Percentiles rank a stretch among this genome's conserved stretches.
phyloP scores from a whole-genome alignment of 2,329 filamentous ascomycete genomes.

The Cercospora nicotianae region DNA sequence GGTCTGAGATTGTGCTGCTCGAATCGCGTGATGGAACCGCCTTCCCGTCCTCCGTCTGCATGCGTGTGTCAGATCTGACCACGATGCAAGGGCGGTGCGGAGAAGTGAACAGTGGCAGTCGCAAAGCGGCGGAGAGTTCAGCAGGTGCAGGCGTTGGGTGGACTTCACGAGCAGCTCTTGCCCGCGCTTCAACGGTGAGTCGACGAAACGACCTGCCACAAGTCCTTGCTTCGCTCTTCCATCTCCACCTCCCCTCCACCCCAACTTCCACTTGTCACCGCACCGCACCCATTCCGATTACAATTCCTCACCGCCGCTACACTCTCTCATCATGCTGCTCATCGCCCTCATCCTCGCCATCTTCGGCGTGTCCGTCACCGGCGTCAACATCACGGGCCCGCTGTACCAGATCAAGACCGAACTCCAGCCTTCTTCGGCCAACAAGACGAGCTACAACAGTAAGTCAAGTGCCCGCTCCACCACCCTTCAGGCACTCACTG shows the following conservation, averaged over 20 bases:
- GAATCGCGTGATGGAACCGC: background rate
- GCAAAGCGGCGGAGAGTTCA: background rate
- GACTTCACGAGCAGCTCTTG: slow-evolving; percentile 3
- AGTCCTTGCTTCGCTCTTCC: background rate
- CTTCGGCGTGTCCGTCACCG: slow-evolving; percentile 23
- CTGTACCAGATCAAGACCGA: slow-evolving; percentile 35
- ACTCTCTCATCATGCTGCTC: slow-evolving; percentile 23
- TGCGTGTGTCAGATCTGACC: background rate
- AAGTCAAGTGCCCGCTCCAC: background rate
- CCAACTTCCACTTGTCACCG: background rate
- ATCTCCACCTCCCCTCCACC: background rate
- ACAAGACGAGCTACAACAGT: slow-evolving; percentile 2
- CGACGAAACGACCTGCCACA: background rate
- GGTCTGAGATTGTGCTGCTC: too few relatives aligned
- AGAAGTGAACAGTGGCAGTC: background rate
- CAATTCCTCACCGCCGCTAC: background rate
- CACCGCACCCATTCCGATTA: background rate
- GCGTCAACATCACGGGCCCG: slow-evolving; percentile 30
- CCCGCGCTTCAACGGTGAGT: background rate
- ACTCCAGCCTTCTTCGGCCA: slow-evolving; percentile 15
- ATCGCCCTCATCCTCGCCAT: slow-evolving; percentile 24
- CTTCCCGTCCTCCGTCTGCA: background rate
- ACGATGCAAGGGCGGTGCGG: background rate
- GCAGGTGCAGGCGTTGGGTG: background rate
- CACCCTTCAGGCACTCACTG: background rate